These are phyloP conservation scores for Heliosperma pusillum DNA, from an alignment of 148 eudicot genomes.

Conservation along the genomic window DNA sequence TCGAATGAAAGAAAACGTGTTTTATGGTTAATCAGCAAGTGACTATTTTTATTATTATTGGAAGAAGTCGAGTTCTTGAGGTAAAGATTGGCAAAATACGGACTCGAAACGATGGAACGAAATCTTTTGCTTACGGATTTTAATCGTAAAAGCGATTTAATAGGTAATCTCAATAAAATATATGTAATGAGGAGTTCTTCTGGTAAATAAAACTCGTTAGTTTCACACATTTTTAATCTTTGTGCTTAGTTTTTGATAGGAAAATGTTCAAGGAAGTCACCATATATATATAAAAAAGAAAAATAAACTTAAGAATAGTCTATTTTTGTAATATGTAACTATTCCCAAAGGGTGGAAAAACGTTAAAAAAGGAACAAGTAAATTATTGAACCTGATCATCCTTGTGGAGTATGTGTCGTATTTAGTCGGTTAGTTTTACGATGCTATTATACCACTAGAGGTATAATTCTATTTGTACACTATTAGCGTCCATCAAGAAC, in stretches of 20 bases:
- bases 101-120: neutral
- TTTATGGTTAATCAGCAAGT: conserved; percentile 5
- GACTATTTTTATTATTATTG: neutral
- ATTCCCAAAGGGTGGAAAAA: too few relatives aligned
- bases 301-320: too few relatives aligned
- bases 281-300: too few relatives aligned
- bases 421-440: too few relatives aligned
- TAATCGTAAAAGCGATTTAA: neutral
- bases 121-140: neutral
- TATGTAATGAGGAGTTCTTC: neutral
- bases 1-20: conserved; percentile 11
- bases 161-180: neutral
- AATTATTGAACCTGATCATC: neutral
- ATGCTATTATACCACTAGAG: too few relatives aligned
- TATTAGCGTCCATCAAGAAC: too few relatives aligned
- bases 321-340: too few relatives aligned
- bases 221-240: neutral
- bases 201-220: neutral
- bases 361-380: too few relatives aligned
- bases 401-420: neutral
- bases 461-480: too few relatives aligned
- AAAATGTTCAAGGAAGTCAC: too few relatives aligned
- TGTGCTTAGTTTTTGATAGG: neutral
- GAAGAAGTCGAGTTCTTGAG: neutral
- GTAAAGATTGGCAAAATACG: neutral